Conservation (phyloP, 345 rosid species). For the Rhodomyrtus tomentosa region DNA sequence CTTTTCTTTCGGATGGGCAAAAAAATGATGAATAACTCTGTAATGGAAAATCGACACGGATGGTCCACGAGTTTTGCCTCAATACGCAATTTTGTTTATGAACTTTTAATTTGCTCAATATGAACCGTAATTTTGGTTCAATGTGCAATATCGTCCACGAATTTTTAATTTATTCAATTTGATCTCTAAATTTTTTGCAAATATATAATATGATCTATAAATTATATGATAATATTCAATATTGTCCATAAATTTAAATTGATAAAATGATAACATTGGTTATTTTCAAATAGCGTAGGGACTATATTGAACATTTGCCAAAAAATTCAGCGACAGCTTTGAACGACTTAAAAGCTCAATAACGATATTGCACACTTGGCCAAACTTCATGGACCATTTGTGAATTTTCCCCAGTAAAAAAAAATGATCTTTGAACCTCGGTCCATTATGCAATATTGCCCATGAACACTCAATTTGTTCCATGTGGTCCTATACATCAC, state of each 20-base stretch:
- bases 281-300: background rate
- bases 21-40: background rate
- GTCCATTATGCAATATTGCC: no score
- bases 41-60: background rate
- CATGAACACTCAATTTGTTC: no score
- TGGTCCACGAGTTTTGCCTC: background rate
- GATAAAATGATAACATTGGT: fast-evolving
- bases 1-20: background rate
- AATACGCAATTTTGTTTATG: fast-evolving
- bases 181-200: fast-evolving
- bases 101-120: background rate
- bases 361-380: fast-evolving
- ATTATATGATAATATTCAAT: background rate
- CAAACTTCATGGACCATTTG: no score
- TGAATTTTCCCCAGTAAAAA: no score
- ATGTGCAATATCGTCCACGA: fast-evolving
- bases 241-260: no score
- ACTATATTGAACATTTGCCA: fast-evolving
- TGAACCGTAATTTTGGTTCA: fast-evolving
- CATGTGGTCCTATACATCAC: fast-evolving
- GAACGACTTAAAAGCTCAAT: no score
- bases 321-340: fast-evolving
- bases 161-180: background rate
- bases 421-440: no score
- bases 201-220: fast-evolving